Percentiles rank a stretch among this genome's conserved stretches.
These are phyloP conservation scores for Eucalyptus curtisii DNA, from an alignment of 345 rosid species.

Conservation along the genomic window DNA sequence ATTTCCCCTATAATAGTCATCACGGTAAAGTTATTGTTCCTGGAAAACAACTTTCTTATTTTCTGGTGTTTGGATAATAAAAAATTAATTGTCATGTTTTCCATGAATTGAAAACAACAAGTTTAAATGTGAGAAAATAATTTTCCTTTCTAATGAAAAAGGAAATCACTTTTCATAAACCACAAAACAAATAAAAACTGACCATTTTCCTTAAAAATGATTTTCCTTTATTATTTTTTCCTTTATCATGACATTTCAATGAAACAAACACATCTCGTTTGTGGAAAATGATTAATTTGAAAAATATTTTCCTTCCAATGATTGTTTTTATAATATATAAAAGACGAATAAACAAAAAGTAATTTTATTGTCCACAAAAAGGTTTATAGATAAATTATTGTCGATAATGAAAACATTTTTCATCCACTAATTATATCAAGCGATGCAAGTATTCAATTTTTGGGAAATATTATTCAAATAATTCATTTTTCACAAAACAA, in stretches of 20 bases:
- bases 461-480: background rate
- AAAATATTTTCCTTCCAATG: no score
- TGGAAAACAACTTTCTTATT: no score
- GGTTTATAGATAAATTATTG: rapidly evolving
- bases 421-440: background rate
- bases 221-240: no score
- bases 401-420: no score
- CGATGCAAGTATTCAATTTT: background rate
- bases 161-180: background rate
- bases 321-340: no score
- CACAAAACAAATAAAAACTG: no score
- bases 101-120: background rate
- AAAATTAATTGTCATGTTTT: no score
- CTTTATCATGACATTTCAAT: no score
- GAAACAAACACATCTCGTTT: background rate
- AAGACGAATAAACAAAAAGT: no score
- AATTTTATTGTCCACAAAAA: background rate
- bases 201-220: background rate
- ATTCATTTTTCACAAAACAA: background rate
- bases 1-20: no score
- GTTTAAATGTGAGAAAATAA: background rate
- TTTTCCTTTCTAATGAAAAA: background rate
- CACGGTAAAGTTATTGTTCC: background rate
- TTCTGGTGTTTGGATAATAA: background rate
- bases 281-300: background rate